Conservation (phyloP, 495 filamentous ascomycete genomes). For the Trichoderma asperelloides region DNA sequence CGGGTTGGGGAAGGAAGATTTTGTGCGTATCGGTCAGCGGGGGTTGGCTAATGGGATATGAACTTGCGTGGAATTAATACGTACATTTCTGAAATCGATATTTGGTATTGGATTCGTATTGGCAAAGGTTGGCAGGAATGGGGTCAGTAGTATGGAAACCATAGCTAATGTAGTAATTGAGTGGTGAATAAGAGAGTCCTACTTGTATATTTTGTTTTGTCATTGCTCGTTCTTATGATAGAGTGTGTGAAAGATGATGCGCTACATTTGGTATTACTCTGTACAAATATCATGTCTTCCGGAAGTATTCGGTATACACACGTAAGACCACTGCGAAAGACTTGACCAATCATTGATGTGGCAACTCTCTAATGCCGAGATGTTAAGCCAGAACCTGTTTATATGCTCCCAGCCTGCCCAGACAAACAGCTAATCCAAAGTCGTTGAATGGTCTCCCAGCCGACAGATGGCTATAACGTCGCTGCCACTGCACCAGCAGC, state of each 20-base stretch:
- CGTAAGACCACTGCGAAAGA: not conserved
- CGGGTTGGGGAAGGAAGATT: not conserved
- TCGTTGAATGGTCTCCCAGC: not conserved
- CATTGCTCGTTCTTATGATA: not conserved
- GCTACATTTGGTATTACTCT: not conserved
- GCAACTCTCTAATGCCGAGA: not conserved
- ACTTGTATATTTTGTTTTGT: not conserved
- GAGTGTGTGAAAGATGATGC: not conserved
- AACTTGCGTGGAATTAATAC: not conserved
- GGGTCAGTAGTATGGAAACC: not conserved
- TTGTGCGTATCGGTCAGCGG: not conserved
- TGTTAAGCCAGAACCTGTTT: not conserved
- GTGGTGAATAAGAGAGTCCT: not conserved
- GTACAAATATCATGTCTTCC: not conserved
- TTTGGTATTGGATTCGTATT: not conserved
- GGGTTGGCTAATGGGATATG: not conserved
- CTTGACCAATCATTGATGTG: not conserved
- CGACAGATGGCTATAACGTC: conserved; percentile 40
- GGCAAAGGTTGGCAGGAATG: not conserved
- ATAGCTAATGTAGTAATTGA: conserved; percentile 9
- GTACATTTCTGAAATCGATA: not conserved
- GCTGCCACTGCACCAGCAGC: conserved; percentile 61
- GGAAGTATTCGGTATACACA: not conserved
- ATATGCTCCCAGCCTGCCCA: not conserved
- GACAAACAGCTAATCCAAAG: not conserved